Conservation (phyloP, 2,329 filamentous ascomycete species). For the Penicillium psychrosexuale region DNA sequence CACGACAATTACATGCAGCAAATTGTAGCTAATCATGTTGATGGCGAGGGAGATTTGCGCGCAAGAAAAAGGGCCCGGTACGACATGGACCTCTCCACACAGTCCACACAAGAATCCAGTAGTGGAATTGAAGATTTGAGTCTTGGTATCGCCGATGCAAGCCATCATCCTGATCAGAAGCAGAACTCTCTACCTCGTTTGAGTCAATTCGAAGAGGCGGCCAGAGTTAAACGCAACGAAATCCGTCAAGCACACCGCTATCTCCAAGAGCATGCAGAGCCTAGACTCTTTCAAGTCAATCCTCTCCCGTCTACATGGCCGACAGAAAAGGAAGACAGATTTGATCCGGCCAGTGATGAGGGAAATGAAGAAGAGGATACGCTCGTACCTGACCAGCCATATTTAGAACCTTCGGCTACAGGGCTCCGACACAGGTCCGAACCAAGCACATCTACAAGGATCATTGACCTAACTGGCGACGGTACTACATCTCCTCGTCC, state of each 20-base stretch:
- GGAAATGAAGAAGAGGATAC: background rate
- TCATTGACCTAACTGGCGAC: constrained; percentile 1
- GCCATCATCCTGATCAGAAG: background rate
- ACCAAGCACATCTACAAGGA: background rate
- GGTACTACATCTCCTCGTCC: background rate
- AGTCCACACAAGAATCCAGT: constrained; percentile 21
- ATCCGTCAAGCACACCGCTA: constrained; percentile 28
- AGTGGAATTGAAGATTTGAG: constrained; percentile 9
- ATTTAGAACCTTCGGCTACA: background rate
- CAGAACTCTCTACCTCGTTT: background rate
- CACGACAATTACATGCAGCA: constrained; percentile 63
- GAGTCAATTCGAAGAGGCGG: constrained; percentile 2
- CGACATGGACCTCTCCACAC: constrained; percentile 14
- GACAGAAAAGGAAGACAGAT: constrained; percentile 11
- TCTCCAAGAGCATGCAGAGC: constrained; percentile 22
- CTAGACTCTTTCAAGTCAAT: constrained; percentile 21
- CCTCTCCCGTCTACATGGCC: constrained; percentile 30
- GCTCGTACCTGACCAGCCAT: background rate
- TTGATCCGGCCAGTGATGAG: background rate
- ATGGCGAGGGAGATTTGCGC: constrained; percentile 17
- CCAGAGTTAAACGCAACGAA: constrained; percentile 21
- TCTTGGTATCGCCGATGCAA: background rate
- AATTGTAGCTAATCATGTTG: constrained; percentile 20
- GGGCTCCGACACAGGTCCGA: background rate
- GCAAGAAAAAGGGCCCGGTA: constrained; percentile 20